Conservation (phyloP, 768 basidiomycete genomes). For the Trametes cinnabarina region DNA sequence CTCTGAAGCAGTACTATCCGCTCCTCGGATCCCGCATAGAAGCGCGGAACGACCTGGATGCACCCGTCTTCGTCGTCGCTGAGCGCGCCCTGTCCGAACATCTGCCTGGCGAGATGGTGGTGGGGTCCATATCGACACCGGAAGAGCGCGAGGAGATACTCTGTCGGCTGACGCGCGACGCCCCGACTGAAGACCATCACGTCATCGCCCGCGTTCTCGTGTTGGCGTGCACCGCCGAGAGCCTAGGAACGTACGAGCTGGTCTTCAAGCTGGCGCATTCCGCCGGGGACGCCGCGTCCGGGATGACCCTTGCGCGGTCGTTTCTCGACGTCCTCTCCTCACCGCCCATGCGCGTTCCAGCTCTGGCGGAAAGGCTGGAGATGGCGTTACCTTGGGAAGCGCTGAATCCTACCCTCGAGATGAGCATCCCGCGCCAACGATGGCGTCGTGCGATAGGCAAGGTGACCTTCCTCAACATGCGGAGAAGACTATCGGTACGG, state of each 20-base stretch:
- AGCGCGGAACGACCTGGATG: conserved; percentile 26
- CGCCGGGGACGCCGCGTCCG: conserved; percentile 50
- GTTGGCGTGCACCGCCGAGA: conserved; percentile 39
- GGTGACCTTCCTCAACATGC: conserved; percentile 36
- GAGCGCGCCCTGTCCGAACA: conserved; percentile 35
- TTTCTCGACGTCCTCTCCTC: conserved; percentile 44
- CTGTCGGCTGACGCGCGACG: conserved; percentile 31
- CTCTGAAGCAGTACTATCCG: conserved; percentile 49
- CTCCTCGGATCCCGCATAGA: conserved; percentile 45
- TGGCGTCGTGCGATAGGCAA: conserved; percentile 47
- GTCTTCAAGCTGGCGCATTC: conserved; percentile 46
- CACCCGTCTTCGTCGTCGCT: conserved; percentile 42
- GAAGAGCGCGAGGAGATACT: conserved; percentile 36
- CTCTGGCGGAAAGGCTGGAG: conserved; percentile 40
- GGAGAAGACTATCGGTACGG: conserved; percentile 38
- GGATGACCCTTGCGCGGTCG: conserved; percentile 39
- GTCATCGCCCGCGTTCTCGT: conserved; percentile 43
- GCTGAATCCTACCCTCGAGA: conserved; percentile 33
- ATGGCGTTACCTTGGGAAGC: conserved; percentile 40
- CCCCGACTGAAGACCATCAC: conserved; percentile 38
- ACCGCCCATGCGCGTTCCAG: conserved; percentile 13
- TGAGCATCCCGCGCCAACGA: conserved; percentile 37
- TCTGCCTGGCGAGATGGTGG: conserved; percentile 40
- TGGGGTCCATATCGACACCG: conserved; percentile 32
- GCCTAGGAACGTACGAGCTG: conserved; percentile 37